Evolutionary conservation across 2,329 filamentous ascomycete species (phyloP).

Genomic region (Fusarium sp.): DNA sequence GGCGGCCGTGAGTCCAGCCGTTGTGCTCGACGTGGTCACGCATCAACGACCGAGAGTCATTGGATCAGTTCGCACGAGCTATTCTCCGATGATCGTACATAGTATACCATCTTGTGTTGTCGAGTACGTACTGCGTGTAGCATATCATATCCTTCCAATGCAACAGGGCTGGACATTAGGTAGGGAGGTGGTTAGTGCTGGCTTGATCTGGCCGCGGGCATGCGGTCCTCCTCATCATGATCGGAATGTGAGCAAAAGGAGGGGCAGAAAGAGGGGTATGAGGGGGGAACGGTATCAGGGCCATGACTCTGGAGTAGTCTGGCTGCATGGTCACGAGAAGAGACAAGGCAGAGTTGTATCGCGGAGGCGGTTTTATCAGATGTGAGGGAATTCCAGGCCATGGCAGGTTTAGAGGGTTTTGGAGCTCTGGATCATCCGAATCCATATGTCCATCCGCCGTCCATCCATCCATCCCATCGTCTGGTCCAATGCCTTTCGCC

Average conservation of each 20-base stretch:
- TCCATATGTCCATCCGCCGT: background rate
- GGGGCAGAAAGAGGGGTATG: constrained; percentile 22
- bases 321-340: constrained; percentile 22
- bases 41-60: constrained; percentile 39
- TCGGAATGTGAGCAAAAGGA: constrained; percentile 8
- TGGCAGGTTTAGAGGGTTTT: constrained; percentile 2
- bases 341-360: constrained; percentile 23
- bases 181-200: background rate
- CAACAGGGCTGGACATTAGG: background rate
- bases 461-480: background rate
- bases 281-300: constrained; percentile 21
- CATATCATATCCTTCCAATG: background rate
- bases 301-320: constrained; percentile 20
- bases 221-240: background rate
- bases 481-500: constrained; percentile 13
- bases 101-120: constrained; percentile 1
- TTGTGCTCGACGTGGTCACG: constrained; percentile 44
- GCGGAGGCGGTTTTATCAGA: constrained; percentile 21
- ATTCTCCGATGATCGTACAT: constrained; percentile 37
- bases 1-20: constrained; percentile 39
- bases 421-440: constrained; percentile 15
- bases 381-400: constrained; percentile 24
- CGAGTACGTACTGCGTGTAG: constrained; percentile 1
- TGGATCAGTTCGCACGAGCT: constrained; percentile 34
- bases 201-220: background rate